Evolutionary conservation across 306 rosid species (phyloP).

Genomic region (Dalbergia oliveri): DNA sequence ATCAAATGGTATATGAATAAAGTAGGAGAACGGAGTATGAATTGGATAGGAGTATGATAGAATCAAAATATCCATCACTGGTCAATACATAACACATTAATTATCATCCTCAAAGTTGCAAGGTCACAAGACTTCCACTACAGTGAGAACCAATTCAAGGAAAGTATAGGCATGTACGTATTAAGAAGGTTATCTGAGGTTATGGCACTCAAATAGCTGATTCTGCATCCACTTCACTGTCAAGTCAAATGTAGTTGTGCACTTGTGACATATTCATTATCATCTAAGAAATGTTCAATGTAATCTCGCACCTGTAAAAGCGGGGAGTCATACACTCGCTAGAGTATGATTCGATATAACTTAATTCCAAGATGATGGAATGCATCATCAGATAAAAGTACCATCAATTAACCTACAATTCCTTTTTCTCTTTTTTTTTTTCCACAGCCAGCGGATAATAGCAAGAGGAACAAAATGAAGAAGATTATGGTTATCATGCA

Average conservation of each 20-base stretch:
- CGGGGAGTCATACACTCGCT: conserved; percentile 25
- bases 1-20: too few species aligned
- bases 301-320: conserved; percentile 86
- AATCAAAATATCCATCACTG: too few species aligned
- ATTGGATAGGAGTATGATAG: too few species aligned
- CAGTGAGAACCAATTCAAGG: conserved; percentile 65
- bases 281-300: conserved; percentile 93
- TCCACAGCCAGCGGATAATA: too few species aligned
- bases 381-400: neutral
- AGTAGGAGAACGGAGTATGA: too few species aligned
- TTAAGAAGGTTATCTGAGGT: conserved; percentile 57
- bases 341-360: neutral
- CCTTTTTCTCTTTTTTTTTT: neutral
- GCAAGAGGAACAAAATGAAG: too few species aligned
- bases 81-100: too few species aligned
- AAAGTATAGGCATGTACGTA: neutral
- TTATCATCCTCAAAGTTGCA: neutral
- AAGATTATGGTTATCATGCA: too few species aligned
- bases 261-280: conserved; percentile 75
- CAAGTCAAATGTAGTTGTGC: conserved; percentile 86
- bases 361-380: conserved; percentile 26
- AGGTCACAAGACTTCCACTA: too few species aligned
- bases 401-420: neutral
- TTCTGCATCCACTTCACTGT: conserved; percentile 77
- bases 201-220: conserved; percentile 71